Base-by-base conservation (phyloP, 2,329 filamentous ascomycete genomes). In the Chaetomiaceae sp. region DNA sequence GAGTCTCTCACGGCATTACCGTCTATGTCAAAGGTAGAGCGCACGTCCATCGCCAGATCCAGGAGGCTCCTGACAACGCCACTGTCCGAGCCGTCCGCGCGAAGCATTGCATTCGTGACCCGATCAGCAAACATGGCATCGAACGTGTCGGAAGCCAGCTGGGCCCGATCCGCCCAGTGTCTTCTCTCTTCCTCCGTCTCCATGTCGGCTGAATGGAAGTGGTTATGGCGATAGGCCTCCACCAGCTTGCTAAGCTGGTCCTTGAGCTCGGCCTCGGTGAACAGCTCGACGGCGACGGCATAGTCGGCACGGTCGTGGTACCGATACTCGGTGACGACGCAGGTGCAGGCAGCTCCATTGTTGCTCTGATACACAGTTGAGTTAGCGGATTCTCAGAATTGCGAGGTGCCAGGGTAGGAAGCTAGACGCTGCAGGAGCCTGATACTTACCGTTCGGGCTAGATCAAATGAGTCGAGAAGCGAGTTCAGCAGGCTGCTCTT, bases 401-500 rank as follows among this genome's bases (percentile, higher is more conserved):
- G 22, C 5, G 6, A 5, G 5, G 22, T 24, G 22, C 6, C 22
- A 24, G 6, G 22, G n/a, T n/a, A n/a, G n/a, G n/a, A n/a, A n/a
- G n/a, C n/a, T n/a, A n/a, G n/a, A n/a, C 22, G 22, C 9, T 24
- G 22, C 22, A 24, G 22, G 9, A 9, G 22, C 9, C 22, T 5
- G 6, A 14, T 41, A 56, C 69, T 63, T 59, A 74, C 71, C 2
- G 67, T 60, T 50, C 67, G 62, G 0, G 70, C 70, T 2, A 76
- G 59, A 1, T 56, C 60, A 1, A 52, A 40, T 0, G 40, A 59
- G 40, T 75, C 71, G 3, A 76, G 59, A 1, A 75, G 59, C 1
- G 69, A 73, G 52, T 75, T 75, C 14, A 75, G 59, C 3, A 75
- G 55, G 47, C 72, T 75, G 47, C 71, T 74, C 58, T 75, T 74